These are phyloP conservation scores for Theileria annulata DNA, from an alignment of 169 alveolate genomes.

Conservation along the genomic window DNA sequence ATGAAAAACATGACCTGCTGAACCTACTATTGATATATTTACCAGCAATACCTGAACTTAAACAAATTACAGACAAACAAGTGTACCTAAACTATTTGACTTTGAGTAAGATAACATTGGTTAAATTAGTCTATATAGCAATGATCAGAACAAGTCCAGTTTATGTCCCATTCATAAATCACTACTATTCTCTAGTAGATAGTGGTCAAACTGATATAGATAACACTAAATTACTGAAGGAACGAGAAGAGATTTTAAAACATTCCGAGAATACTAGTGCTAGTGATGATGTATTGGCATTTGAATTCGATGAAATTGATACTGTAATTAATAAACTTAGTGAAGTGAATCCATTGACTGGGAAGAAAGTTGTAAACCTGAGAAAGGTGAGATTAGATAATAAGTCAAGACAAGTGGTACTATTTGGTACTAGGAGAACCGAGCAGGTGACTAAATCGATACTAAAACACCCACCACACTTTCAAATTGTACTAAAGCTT, in stretches of 20 bases:
- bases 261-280: not conserved
- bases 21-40: slow-evolving; percentile 25
- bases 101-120: slow-evolving; percentile 39
- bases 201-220: not conserved
- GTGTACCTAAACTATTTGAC: slow-evolving; percentile 47
- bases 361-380: not conserved
- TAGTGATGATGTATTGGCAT: not conserved
- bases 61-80: slow-evolving; percentile 38
- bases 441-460: not conserved
- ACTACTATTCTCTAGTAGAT: not conserved
- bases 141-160: slow-evolving; percentile 51
- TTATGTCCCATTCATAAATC: not conserved
- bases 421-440: not conserved
- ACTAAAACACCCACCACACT: not conserved
- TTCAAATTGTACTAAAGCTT: not conserved
- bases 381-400: not conserved
- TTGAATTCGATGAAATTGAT: slow-evolving; percentile 1
- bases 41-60: slow-evolving; percentile 58
- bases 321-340: not conserved
- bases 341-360: not conserved
- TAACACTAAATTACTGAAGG: not conserved
- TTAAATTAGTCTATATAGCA: slow-evolving; percentile 47
- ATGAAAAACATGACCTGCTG: slow-evolving; percentile 48
- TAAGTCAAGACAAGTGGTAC: not conserved
- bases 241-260: slow-evolving; percentile 2